Percentiles rank a stretch among this genome's conserved stretches.
phyloP scores from a whole-genome alignment of 306 rosid species.

The Vigna nakashimae region DNA sequence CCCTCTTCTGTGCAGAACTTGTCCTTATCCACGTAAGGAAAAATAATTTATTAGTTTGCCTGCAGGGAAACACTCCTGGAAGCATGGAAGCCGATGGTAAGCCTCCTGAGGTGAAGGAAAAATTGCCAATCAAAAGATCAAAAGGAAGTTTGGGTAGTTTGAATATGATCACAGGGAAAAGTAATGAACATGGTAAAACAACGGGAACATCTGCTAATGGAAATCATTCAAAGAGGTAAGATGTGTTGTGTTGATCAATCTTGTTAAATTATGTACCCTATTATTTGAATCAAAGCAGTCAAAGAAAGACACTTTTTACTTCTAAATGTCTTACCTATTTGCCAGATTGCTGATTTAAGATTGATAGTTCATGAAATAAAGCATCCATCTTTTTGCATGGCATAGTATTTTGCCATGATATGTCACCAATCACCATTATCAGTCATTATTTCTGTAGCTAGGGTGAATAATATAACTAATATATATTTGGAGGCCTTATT shows the following conservation, averaged over 20 bases:
- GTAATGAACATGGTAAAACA: constrained; percentile 76
- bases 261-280: constrained; percentile 24
- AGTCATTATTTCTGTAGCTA: neutral
- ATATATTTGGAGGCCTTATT: constrained; percentile 15
- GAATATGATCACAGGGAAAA: constrained; percentile 97
- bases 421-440: neutral
- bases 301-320: neutral
- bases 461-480: constrained; percentile 1
- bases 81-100: constrained; percentile 83
- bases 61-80: constrained; percentile 87
- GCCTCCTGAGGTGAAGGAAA: constrained; percentile 88
- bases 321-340: constrained; percentile 2
- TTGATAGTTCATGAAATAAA: constrained; percentile 2
- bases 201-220: constrained; percentile 85
- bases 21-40: constrained; percentile 42
- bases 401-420: constrained; percentile 7
- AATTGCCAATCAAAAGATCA: constrained; percentile 93
- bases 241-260: constrained; percentile 40
- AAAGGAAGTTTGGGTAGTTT: constrained; percentile 98
- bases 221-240: constrained; percentile 86
- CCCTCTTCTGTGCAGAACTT: constrained; percentile 26
- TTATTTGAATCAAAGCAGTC: neutral
- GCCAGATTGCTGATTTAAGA: neutral
- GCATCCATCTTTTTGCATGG: neutral
- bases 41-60: constrained; percentile 47